phyloP scores from a whole-genome alignment of 169 alveolate genomes.

The Plasmodium fragile region DNA sequence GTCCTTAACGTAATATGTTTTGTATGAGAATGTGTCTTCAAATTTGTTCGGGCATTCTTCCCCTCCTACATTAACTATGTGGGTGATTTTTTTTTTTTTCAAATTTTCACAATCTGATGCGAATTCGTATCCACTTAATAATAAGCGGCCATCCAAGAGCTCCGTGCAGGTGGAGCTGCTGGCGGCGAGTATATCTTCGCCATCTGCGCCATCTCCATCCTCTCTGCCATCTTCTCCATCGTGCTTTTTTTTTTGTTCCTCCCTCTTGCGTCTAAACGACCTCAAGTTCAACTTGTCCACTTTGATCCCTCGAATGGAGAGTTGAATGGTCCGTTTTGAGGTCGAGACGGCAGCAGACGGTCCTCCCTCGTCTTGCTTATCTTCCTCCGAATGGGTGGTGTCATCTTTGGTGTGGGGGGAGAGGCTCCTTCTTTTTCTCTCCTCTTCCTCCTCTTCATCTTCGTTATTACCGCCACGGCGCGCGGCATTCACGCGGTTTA shows the following conservation, averaged over 20 bases:
- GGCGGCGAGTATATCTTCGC: background rate
- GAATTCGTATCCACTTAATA: slow-evolving; percentile 74
- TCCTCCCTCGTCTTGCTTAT: background rate
- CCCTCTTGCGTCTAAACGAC: background rate
- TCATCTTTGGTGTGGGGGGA: background rate
- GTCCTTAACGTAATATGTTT: slow-evolving; percentile 76
- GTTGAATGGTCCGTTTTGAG: background rate
- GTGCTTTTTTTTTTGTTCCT: background rate
- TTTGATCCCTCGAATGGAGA: background rate
- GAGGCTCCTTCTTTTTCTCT: background rate
- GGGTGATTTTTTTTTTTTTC: slow-evolving; percentile 50
- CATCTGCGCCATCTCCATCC: background rate
- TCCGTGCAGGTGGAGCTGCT: slow-evolving; percentile 71
- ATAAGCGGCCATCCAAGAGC: slow-evolving; percentile 42
- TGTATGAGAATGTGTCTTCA: slow-evolving; percentile 20
- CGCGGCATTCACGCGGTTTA: background rate
- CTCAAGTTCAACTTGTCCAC: background rate
- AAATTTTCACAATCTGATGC: slow-evolving; percentile 26
- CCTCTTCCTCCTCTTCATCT: background rate
- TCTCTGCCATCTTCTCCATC: background rate
- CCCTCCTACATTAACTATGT: slow-evolving; percentile 75
- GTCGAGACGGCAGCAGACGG: background rate
- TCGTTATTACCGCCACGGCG: background rate
- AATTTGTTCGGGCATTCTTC: slow-evolving; percentile 69
- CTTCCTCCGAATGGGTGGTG: background rate